Percentiles rank a stretch among this genome's conserved stretches.
Evolutionary conservation across 2,329 filamentous ascomycete genomes (phyloP).

Genomic region (Fusarium redolens): DNA sequence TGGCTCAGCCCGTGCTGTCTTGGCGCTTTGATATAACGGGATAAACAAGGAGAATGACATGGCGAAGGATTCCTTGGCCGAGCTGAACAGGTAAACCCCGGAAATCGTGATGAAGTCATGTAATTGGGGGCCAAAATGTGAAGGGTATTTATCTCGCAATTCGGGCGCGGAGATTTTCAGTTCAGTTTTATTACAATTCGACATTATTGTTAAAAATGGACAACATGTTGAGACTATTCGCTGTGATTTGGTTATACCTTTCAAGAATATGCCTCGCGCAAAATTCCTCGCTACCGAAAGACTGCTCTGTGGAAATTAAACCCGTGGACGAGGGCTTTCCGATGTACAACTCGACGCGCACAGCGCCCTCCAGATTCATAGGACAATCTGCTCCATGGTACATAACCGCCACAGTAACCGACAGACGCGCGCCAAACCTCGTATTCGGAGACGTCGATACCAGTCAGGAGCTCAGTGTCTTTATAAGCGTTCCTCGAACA

Average conservation of each 20-base stretch:
- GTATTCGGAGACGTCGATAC: not conserved
- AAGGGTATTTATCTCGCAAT: not conserved
- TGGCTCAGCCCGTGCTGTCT: not conserved
- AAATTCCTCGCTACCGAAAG: accelerated
- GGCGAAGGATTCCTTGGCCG: not conserved
- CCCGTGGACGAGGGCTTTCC: not conserved
- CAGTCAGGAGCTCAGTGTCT: accelerated
- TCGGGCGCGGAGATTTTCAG: too few relatives aligned
- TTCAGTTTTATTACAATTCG: too few relatives aligned
- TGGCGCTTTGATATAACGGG: not conserved
- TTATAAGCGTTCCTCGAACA: not conserved
- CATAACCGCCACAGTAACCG: not conserved
- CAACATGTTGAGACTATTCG: accelerated
- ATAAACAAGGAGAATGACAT: not conserved
- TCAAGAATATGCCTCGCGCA: not conserved
- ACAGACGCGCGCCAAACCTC: not conserved
- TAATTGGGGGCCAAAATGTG: not conserved
- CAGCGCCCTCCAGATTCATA: not conserved
- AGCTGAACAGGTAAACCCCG: not conserved
- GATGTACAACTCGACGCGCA: not conserved
- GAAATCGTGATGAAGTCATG: not conserved
- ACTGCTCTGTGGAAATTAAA: not conserved
- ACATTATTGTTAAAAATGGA: not conserved
- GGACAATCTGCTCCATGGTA: not conserved
- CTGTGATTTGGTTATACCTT: not conserved